phyloP scores from a whole-genome alignment of 192 early-diverging fungal genomes.

The Chytriomyces hyalinus region DNA sequence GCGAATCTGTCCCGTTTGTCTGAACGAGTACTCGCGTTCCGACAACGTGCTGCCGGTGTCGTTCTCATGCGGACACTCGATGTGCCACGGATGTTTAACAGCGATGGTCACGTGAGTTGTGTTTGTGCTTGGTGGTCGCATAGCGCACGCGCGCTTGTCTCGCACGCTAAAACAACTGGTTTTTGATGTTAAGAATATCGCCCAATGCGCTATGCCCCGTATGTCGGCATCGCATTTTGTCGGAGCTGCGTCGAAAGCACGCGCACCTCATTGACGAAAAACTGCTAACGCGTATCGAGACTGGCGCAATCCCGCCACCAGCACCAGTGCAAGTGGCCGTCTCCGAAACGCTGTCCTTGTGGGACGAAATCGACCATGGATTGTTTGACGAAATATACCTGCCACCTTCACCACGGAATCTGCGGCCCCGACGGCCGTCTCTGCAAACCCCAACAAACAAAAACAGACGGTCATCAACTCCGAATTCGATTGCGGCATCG shows the following conservation, averaged over 20 bases:
- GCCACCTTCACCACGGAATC: too few relatives aligned
- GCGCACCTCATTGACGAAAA: slow-evolving; percentile 14
- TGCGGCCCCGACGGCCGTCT: too few relatives aligned
- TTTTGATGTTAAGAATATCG: not conserved
- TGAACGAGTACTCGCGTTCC: slow-evolving; percentile 12
- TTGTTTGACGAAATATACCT: too few relatives aligned
- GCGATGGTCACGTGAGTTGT: slow-evolving; percentile 7
- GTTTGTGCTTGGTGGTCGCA: not conserved
- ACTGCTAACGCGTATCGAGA: not conserved
- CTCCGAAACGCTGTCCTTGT: too few relatives aligned
- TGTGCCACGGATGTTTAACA: slow-evolving; percentile 17
- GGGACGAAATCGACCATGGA: too few relatives aligned
- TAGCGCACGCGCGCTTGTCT: not conserved
- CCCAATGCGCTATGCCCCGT: slow-evolving; percentile 31
- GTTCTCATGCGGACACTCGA: slow-evolving; percentile 18
- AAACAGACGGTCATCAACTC: too few relatives aligned
- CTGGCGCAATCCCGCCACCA: not conserved
- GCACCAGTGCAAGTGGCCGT: too few relatives aligned
- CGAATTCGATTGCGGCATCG: too few relatives aligned
- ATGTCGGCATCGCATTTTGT: slow-evolving; percentile 26
- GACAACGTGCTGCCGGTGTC: slow-evolving; percentile 15
- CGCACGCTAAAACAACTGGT: not conserved
- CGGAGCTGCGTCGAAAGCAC: slow-evolving; percentile 4
- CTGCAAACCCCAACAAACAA: too few relatives aligned
- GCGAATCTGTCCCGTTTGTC: slow-evolving; percentile 10